A percentile compares a stretch with the other conserved stretches of the same genome.
These are phyloP conservation scores for Solanum chmielewskii DNA, from an alignment of 257 asterid species.

Conservation along the genomic window DNA sequence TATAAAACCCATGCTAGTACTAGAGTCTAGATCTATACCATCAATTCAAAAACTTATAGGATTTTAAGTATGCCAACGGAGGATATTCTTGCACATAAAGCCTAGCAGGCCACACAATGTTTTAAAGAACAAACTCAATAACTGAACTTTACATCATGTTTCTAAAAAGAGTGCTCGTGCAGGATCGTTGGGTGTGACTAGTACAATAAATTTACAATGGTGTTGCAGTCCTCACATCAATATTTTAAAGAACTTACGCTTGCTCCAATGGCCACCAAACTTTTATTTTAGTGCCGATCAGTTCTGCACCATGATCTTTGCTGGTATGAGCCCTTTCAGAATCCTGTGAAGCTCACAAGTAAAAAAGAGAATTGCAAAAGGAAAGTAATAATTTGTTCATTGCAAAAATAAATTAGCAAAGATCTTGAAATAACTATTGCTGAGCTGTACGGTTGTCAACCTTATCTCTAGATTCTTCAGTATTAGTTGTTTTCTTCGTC, in stretches of 20 bases:
- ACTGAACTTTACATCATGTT: background rate
- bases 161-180: background rate
- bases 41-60: background rate
- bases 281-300: conserved; percentile 34
- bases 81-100: background rate
- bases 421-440: background rate
- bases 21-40: background rate
- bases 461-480: background rate
- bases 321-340: background rate
- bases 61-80: background rate
- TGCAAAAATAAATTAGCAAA: background rate
- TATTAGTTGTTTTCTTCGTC: background rate
- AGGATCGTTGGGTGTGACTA: background rate
- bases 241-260: conserved; percentile 15
- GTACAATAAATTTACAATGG: background rate
- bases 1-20: background rate
- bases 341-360: background rate
- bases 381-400: background rate
- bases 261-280: conserved; percentile 38
- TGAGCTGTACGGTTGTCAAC: background rate
- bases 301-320: conserved; percentile 22
- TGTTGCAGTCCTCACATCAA: background rate
- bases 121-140: background rate
- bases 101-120: background rate
- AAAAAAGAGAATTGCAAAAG: background rate